phyloP scores from a whole-genome alignment of 2,329 filamentous ascomycete genomes.

The Epichloe scottii region DNA sequence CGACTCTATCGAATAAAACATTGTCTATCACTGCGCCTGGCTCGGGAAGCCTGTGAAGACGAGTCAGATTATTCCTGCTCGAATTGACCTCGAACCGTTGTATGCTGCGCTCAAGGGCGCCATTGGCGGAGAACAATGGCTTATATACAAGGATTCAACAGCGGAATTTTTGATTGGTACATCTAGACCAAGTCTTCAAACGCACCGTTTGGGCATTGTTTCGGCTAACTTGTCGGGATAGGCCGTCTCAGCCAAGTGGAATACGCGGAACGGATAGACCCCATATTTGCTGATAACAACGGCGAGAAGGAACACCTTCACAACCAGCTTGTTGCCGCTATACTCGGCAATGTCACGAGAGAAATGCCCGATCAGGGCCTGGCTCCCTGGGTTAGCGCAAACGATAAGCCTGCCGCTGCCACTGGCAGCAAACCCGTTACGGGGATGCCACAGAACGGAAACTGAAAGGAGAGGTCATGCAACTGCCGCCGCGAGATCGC shows the following conservation, averaged over 20 bases:
- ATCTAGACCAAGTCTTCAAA: background rate
- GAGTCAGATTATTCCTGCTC: slow-evolving; percentile 49
- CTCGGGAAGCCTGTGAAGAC: slow-evolving; percentile 42
- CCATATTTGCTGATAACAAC: slow-evolving; percentile 42
- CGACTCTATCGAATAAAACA: slow-evolving; percentile 44
- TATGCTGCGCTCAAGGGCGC: slow-evolving; percentile 49
- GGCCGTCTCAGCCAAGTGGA: slow-evolving; percentile 52
- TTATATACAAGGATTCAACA: slow-evolving; percentile 49
- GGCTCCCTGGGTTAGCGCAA: slow-evolving; percentile 59
- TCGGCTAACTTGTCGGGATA: slow-evolving; percentile 23
- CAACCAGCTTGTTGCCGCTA: slow-evolving; percentile 54
- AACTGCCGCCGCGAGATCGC: slow-evolving; percentile 52
- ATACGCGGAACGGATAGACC: slow-evolving; percentile 45
- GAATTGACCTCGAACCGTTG: slow-evolving; percentile 55
- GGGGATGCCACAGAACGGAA: slow-evolving; percentile 54
- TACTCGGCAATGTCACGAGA: slow-evolving; percentile 56
- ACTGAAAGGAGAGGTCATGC: slow-evolving; percentile 59
- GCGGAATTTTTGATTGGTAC: slow-evolving; percentile 51
- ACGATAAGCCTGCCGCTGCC: slow-evolving; percentile 49
- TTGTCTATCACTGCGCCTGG: slow-evolving; percentile 39
- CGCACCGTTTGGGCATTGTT: background rate
- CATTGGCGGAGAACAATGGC: slow-evolving; percentile 50
- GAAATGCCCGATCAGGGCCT: slow-evolving; percentile 57
- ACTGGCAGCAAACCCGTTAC: slow-evolving; percentile 47
- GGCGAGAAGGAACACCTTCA: slow-evolving; percentile 52